Percentiles rank a stretch among this genome's conserved stretches.
phyloP scores from a whole-genome alignment of 2,329 filamentous ascomycete genomes.

The Aspergillus japonicus region DNA sequence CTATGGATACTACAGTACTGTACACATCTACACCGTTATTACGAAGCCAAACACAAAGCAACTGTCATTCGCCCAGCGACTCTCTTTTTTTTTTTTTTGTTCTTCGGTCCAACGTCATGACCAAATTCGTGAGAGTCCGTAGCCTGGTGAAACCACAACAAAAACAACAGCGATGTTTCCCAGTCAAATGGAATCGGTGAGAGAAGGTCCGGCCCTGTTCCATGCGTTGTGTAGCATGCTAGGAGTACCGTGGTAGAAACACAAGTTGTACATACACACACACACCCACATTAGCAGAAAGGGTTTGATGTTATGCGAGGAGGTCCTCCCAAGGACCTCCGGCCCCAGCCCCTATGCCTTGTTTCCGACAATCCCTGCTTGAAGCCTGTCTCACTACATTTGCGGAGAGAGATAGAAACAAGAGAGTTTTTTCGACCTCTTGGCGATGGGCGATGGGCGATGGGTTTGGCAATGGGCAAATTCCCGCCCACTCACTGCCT shows the following conservation, averaged over 20 bases:
- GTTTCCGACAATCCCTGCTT: slow-evolving; percentile 9
- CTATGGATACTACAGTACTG: no score
- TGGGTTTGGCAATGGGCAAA: slow-evolving; percentile 4
- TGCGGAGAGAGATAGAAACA: no score
- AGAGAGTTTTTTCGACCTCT: background rate
- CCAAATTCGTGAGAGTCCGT: background rate
- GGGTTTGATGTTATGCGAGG: background rate
- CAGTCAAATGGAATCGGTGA: background rate
- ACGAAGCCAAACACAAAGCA: background rate
- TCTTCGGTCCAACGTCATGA: background rate
- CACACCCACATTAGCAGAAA: no score
- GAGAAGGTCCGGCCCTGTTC: background rate
- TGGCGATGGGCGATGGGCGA: background rate
- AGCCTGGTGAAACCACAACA: background rate
- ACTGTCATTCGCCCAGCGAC: background rate
- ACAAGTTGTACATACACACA: no score
- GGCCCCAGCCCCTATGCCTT: background rate
- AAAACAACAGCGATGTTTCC: background rate
- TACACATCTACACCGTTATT: background rate
- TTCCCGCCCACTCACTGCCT: background rate
- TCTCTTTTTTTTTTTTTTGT: background rate
- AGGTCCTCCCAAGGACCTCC: background rate
- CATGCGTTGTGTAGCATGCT: background rate
- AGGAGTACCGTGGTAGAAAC: background rate
- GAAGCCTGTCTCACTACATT: slow-evolving; percentile 9